These are phyloP conservation scores for Discostella stelligera DNA, from an alignment of 352 stramenopile genomes.

Conservation along the genomic window DNA sequence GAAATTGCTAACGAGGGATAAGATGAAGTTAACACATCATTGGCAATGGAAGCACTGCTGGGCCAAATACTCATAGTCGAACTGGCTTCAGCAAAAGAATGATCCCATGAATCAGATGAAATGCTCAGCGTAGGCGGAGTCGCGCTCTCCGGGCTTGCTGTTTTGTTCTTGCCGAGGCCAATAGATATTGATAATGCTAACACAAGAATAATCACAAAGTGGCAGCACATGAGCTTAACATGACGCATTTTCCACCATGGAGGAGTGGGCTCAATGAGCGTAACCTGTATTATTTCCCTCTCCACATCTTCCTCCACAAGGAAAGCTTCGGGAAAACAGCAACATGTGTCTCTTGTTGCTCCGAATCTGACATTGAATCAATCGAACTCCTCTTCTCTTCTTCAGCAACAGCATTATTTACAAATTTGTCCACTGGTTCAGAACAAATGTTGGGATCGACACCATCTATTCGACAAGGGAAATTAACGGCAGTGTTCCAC, in stretches of 20 bases:
- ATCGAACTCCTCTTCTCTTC: neutral
- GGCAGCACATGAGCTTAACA: neutral
- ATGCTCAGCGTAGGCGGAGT: no score
- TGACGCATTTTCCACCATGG: conserved; percentile 1
- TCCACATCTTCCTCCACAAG: conserved; percentile 1
- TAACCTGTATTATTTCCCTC: neutral
- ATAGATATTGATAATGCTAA: neutral
- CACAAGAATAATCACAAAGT: neutral
- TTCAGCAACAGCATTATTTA: neutral
- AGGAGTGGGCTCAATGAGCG: neutral
- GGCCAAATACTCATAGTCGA: no score
- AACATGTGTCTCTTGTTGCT: neutral
- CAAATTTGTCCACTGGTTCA: neutral
- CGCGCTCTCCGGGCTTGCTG: no score
- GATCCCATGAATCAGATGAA: no score
- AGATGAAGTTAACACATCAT: no score
- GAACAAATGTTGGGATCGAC: neutral
- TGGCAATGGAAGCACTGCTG: no score
- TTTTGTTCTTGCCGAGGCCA: neutral
- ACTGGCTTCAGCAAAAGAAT: no score
- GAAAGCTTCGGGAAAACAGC: neutral
- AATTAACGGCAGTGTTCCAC: neutral
- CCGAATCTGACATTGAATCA: neutral
- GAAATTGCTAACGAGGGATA: no score
- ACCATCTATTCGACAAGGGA: neutral